These are phyloP conservation scores for Fusarium tjaetaba DNA, from an alignment of 2,329 filamentous ascomycete species.

Conservation along the genomic window DNA sequence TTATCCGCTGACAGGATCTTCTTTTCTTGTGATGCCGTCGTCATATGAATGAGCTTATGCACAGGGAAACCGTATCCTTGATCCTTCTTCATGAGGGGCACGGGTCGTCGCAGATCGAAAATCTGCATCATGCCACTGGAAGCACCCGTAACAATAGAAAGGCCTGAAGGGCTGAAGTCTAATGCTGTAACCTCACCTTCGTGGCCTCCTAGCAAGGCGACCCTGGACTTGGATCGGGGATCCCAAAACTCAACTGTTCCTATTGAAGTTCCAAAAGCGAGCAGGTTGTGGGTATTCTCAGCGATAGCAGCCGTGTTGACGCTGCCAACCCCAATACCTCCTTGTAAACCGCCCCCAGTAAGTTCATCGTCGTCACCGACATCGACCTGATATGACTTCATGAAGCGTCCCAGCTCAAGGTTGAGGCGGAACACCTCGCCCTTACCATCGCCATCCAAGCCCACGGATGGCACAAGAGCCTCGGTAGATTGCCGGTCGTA, in stretches of 20 bases:
- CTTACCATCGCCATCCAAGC: constrained; percentile 83
- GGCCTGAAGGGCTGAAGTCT: constrained; percentile 83
- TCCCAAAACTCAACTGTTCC: constrained; percentile 99
- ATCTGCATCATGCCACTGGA: constrained; percentile 88
- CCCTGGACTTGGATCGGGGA: constrained; percentile 81
- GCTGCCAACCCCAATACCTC: constrained; percentile 83
- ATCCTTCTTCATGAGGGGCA: constrained; percentile 88
- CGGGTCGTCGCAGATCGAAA: constrained; percentile 90
- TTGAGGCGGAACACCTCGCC: constrained; percentile 96
- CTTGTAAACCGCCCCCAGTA: constrained; percentile 81
- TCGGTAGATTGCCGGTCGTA: constrained; percentile 88
- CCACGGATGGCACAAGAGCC: constrained; percentile 86
- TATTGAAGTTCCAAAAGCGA: constrained; percentile 91
- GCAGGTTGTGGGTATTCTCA: constrained; percentile 86
- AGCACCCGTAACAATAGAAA: constrained; percentile 88
- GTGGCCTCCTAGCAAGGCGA: constrained; percentile 77
- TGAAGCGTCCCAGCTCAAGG: constrained; percentile 89
- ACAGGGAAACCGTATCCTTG: constrained; percentile 96
- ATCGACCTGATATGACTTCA: constrained; percentile 92
- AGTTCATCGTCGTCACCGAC: constrained; percentile 83
- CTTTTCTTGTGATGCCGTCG: constrained; percentile 77
- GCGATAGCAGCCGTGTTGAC: constrained; percentile 91
- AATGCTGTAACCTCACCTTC: constrained; percentile 85
- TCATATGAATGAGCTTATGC: constrained; percentile 80
- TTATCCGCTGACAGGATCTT: constrained; percentile 95